Evolutionary conservation across 306 rosid species (phyloP), one percentile per base, ranked within the genome.

Genomic region (Fagus sylvatica): DNA sequence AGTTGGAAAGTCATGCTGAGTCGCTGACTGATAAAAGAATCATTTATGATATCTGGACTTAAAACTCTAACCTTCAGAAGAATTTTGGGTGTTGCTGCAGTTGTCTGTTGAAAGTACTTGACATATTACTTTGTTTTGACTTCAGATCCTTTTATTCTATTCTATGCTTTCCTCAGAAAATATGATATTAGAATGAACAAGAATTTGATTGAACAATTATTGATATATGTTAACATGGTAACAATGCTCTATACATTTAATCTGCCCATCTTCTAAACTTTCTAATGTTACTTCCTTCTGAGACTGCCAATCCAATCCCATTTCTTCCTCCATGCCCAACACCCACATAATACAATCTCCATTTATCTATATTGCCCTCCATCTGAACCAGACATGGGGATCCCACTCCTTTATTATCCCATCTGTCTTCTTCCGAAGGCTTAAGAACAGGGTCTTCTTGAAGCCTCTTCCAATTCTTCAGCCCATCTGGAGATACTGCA

Each of bases 301-400:
- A 75, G 16, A 53, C 41, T 42, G 84, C 80, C 84, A 81, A 60
- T 53, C 84, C 84, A n/a, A 81, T 81, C 46, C 84, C 84, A 3
- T 40, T 70, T 69, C 48, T 81, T 12, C 77, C 77, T 5, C 48
- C 73, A 30, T 76, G 36, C 33, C 80, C 84, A 28, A 61, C 39
- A 1, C 84, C 84, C 19, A 30, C 68, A 33, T 75, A 81, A 48
- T 81, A 81, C 59, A 81, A 32, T 30, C 84, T 61, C 84, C 76
- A 75, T 55, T 59, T 9, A 2, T 70, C 84, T 17, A 1, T 54
- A 2, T 81, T 33, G 3, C 60, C 79, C 32, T 70, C 75, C 77
- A 70, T 70, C 16, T 60, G 77, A n/a, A 81, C 76, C 68, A 81
- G 34, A 62, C 73, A 61, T 13, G 84, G 84, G 6, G 84, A 75